Evolutionary conservation across 2,329 filamentous ascomycete genomes (phyloP), one percentile per base, ranked within the genome.

Genomic region (Orbilia oligospora): DNA sequence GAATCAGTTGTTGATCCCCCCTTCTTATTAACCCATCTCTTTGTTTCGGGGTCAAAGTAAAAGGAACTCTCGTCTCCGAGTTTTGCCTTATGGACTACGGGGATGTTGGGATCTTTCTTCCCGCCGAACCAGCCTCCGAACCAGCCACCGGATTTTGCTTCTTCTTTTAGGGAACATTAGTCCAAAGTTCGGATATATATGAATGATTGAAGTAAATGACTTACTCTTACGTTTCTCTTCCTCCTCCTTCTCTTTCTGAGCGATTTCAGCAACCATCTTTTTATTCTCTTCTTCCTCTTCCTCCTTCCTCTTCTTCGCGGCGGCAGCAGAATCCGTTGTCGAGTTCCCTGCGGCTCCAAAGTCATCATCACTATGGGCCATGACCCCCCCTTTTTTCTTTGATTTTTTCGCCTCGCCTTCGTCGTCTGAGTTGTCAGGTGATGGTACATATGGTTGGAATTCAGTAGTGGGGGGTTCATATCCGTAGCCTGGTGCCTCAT

Each of bases 21-120:
- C 84, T 97, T 97, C 87, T 97, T 97, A 87, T 99, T 98, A 84
- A 99, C 88, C 97, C 97, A 99, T 84, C 96, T 94, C 87, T 97
- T 97, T 66, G 97, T 88, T n/a, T 97, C 93, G 1, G 94, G 92
- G 83, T 99, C 96, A 83, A 96, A 99, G 81, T 95, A 91, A 84
- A 99, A 97, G 55, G 91, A 93, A 84, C 90, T 97, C 83, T 96
- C 90, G 84, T 99, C 97, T 79, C 95, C 97, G 8, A 99, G 89
- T 83, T 99, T 99, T 80, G 97, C 96, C 81, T 90, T 90, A 61
- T 75, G 58, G 3, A 79, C 65, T 84, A 97, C 93, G n/a, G 94
- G 90, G 30, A 84, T 85, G n/a, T 85, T 86, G 3, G 85, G 87
- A 84, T 81, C 91, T 89, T 83, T 92, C 91, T 82, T 90, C 89